A percentile compares a stretch with the other conserved stretches of the same genome.
phyloP scores from a whole-genome alignment of 805 yeast species.

The Saturnispora hagleri region DNA sequence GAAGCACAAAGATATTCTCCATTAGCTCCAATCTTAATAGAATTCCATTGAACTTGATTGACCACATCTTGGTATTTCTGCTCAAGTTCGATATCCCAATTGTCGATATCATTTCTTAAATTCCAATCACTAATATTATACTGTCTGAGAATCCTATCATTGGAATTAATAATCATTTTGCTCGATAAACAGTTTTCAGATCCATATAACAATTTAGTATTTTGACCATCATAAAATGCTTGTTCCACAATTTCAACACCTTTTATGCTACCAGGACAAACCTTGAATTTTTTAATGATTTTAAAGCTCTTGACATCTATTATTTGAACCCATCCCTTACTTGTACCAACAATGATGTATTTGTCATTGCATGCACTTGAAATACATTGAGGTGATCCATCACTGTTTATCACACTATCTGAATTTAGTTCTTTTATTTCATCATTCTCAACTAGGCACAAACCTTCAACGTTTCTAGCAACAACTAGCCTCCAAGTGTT shows the following conservation, averaged over 20 bases:
- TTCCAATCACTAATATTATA: slow-evolving; percentile 29
- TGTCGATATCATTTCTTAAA: slow-evolving; percentile 16
- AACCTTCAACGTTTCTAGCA: slow-evolving; percentile 4
- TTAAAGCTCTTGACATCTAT: slow-evolving; percentile 23
- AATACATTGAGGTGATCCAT: slow-evolving; percentile 7
- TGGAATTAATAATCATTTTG: slow-evolving; percentile 63
- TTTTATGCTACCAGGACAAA: slow-evolving; percentile 67
- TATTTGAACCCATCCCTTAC: slow-evolving; percentile 67
- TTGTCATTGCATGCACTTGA: slow-evolving; percentile 33
- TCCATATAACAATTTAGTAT: slow-evolving; percentile 3
- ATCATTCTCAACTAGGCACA: slow-evolving; percentile 1
- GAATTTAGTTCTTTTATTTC: background rate
- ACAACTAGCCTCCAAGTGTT: slow-evolving; percentile 7
- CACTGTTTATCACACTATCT: background rate
- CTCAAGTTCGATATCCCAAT: slow-evolving; percentile 47
- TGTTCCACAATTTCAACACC: slow-evolving; percentile 49
- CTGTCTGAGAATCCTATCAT: slow-evolving; percentile 70
- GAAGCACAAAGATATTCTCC: slow-evolving; percentile 85
- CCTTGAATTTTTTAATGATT: slow-evolving; percentile 35
- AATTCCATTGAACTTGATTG: slow-evolving; percentile 81
- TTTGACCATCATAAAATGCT: slow-evolving; percentile 2
- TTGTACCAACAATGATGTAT: slow-evolving; percentile 64
- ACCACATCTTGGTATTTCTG: slow-evolving; percentile 88
- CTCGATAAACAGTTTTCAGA: slow-evolving; percentile 28
- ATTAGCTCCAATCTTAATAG: slow-evolving; percentile 62